phyloP scores from a whole-genome alignment of 441 rosid genomes.

The Gossypium laxum region DNA sequence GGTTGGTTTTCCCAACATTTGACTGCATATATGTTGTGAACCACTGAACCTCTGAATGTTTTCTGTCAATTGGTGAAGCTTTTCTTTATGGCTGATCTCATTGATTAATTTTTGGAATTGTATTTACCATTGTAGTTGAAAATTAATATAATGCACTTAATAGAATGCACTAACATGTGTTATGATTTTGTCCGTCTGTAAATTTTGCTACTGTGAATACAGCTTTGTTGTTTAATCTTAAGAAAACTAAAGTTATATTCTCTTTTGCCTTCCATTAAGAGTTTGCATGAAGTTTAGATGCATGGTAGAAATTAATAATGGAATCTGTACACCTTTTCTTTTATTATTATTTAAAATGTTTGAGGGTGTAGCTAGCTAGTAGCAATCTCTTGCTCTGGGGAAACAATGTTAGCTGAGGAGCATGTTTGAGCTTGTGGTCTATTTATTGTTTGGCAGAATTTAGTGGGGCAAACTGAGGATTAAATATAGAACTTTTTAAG shows the following conservation, averaged over 20 bases:
- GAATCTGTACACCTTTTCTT: not conserved
- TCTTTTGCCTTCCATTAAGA: not conserved
- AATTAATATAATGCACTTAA: not conserved
- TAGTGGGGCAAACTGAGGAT: not conserved
- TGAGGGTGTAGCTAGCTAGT: not conserved
- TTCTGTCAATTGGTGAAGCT: not conserved
- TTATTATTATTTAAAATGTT: not conserved
- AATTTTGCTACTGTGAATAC: not conserved
- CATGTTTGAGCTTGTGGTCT: not conserved
- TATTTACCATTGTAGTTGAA: not conserved
- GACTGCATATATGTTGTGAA: not conserved
- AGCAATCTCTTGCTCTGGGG: not conserved
- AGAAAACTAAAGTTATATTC: not conserved
- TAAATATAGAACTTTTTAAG: not conserved
- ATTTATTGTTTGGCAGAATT: not conserved
- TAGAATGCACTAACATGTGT: not conserved
- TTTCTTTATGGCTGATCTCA: not conserved
- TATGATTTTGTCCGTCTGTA: not conserved
- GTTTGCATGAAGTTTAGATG: not conserved
- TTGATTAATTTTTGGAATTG: not conserved
- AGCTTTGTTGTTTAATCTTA: not conserved
- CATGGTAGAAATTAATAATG: not conserved
- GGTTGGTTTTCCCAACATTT: constrained; percentile 28
- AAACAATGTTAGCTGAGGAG: not conserved
- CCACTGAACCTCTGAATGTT: not conserved